Percentiles rank a stretch among this genome's conserved stretches.
These are phyloP conservation scores for Melaleuca quinquenervia DNA, from an alignment of 345 rosid genomes.

Conservation along the genomic window DNA sequence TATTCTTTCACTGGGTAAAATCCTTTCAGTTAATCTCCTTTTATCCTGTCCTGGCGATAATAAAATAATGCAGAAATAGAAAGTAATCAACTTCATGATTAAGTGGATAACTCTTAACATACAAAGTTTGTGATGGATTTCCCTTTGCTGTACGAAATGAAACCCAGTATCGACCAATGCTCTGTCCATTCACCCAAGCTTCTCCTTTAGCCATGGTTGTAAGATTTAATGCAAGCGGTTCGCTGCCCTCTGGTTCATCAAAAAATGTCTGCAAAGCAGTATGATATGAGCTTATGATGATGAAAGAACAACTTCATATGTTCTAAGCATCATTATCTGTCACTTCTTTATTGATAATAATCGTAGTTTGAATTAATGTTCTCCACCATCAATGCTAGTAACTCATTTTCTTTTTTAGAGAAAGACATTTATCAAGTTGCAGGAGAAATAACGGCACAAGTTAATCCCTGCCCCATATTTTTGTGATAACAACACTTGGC, in stretches of 20 bases:
- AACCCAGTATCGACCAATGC: slow-evolving; percentile 85
- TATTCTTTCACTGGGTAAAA: background rate
- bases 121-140: slow-evolving; percentile 58
- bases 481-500: background rate
- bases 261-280: slow-evolving; percentile 29
- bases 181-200: slow-evolving; percentile 73
- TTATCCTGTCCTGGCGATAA: background rate
- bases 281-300: background rate
- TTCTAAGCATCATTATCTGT: background rate
- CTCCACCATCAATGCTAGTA: background rate
- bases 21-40: background rate
- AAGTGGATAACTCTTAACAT: background rate
- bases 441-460: background rate
- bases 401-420: background rate
- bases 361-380: background rate
- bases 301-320: background rate
- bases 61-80: background rate
- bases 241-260: slow-evolving; percentile 42
- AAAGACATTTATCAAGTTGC: background rate
- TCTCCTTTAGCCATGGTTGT: slow-evolving; percentile 82
- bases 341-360: background rate
- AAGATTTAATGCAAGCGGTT: slow-evolving; percentile 50
- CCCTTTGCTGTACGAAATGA: slow-evolving; percentile 54
- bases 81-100: background rate
- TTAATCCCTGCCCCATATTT: background rate